Conservation (phyloP, 73 alveolate genomes). For the Paramecium bursaria region DNA sequence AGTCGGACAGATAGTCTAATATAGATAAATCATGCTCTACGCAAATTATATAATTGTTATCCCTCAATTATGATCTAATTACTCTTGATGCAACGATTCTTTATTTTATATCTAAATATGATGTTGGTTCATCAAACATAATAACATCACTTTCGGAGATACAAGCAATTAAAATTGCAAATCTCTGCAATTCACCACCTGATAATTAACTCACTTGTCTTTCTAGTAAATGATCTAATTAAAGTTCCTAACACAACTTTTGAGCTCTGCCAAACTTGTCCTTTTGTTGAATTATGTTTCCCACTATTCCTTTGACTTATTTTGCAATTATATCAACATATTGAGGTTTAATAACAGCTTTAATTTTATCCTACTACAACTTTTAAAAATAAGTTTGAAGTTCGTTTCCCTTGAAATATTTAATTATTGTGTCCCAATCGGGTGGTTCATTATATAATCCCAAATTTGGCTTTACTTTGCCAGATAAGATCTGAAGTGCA, state of each 20-base stretch:
- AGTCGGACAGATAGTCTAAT: conserved; percentile 98
- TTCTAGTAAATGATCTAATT: conserved; percentile 89
- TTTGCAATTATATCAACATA: conserved; percentile 98
- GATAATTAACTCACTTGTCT: conserved; percentile 93
- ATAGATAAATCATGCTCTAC: conserved; percentile 99
- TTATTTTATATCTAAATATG: conserved; percentile 97
- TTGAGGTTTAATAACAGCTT: conserved; percentile 97
- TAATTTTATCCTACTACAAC: conserved; percentile 94
- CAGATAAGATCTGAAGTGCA: conserved; percentile 93
- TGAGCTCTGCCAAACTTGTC: conserved; percentile 85
- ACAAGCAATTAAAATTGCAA: conserved; percentile 96
- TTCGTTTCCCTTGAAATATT: conserved; percentile 97
- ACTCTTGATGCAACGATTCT: conserved; percentile 95
- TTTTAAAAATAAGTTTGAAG: conserved; percentile 93
- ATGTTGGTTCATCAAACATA: conserved; percentile 99
- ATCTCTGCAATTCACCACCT: conserved; percentile 99
- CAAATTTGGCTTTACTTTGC: conserved; percentile 97
- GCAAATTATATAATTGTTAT: conserved; percentile 90
- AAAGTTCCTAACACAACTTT: conserved; percentile 72
- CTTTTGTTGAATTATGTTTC: conserved; percentile 83
- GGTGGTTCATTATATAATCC: conserved; percentile 98
- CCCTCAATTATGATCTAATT: conserved; percentile 84
- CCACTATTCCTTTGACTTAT: conserved; percentile 92
- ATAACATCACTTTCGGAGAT: conserved; percentile 95
- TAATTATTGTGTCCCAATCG: conserved; percentile 93